Evolutionary conservation across 2,329 filamentous ascomycete genomes (phyloP).

Genomic region (Hymenoscyphus linearis): DNA sequence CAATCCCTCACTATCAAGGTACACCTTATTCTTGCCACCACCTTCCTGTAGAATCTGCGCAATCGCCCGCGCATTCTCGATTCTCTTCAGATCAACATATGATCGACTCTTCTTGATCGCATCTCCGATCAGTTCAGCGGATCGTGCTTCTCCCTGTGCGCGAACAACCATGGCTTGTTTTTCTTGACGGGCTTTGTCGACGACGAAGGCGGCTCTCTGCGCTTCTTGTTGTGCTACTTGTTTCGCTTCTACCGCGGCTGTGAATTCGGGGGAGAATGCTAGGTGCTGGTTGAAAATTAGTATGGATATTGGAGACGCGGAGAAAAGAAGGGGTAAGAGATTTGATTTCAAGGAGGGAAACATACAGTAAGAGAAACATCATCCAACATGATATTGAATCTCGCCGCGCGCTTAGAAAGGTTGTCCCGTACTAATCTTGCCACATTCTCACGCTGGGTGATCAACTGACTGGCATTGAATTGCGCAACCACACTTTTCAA

Average conservation of each 20-base stretch:
- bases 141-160: constrained; percentile 97
- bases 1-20: constrained; percentile 85
- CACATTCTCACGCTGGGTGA: constrained; percentile 98
- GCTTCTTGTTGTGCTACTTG: constrained; percentile 85
- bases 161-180: constrained; percentile 98
- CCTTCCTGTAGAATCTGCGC: constrained; percentile 82
- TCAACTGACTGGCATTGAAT: constrained; percentile 97
- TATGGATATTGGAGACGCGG: not conserved
- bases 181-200: constrained; percentile 98
- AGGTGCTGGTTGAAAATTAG: constrained; percentile 47
- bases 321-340: not conserved
- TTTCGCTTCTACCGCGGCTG: constrained; percentile 67
- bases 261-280: constrained; percentile 69
- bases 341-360: constrained; percentile 7
- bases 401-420: constrained; percentile 79
- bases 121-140: constrained; percentile 95
- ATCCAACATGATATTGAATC: constrained; percentile 96
- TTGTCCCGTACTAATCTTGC: constrained; percentile 88
- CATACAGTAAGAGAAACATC: constrained; percentile 93
- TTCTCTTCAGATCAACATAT: constrained; percentile 95
- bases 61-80: constrained; percentile 90
- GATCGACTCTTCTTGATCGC: constrained; percentile 99
- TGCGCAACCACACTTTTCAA: constrained; percentile 98
- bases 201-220: constrained; percentile 92
- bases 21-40: constrained; percentile 85